Conservation (phyloP, 73 alveolate genomes). For the Paramecium caudatum region DNA sequence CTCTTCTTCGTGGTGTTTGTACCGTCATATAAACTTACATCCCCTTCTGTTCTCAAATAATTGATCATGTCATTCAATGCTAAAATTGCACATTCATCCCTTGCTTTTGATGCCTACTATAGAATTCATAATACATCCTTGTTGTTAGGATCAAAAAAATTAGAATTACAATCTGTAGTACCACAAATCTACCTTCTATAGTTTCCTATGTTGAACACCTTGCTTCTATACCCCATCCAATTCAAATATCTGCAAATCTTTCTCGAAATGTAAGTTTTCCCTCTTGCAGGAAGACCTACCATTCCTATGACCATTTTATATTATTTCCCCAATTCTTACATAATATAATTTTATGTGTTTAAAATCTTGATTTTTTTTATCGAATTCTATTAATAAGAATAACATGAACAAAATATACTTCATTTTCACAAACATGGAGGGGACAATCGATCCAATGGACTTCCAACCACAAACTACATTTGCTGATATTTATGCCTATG, state of each 20-base stretch:
- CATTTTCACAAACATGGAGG: too few species aligned
- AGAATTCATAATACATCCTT: background rate
- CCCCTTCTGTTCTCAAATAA: slow-evolving; percentile 79
- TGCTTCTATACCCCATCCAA: slow-evolving; percentile 81
- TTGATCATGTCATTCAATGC: slow-evolving; percentile 76
- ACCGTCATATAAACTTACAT: slow-evolving; percentile 84
- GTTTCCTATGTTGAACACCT: slow-evolving; percentile 81
- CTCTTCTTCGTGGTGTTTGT: slow-evolving; percentile 78
- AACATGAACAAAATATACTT: too few species aligned
- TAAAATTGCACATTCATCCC: slow-evolving; percentile 59
- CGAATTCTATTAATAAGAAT: too few species aligned
- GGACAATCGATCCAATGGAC: too few species aligned
- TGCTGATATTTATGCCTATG: too few species aligned
- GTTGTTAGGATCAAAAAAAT: slow-evolving; percentile 53
- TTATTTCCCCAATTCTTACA: slow-evolving; percentile 42
- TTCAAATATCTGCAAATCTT: slow-evolving; percentile 79
- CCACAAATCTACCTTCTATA: slow-evolving; percentile 71
- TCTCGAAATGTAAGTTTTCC: slow-evolving; percentile 83
- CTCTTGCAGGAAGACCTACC: slow-evolving; percentile 88
- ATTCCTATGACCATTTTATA: slow-evolving; percentile 79
- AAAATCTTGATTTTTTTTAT: too few species aligned
- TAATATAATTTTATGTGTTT: too few species aligned
- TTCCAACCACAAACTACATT: too few species aligned
- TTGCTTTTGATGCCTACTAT: slow-evolving; percentile 61
- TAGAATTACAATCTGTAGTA: slow-evolving; percentile 53